Percentiles rank a stretch among this genome's conserved stretches.
phyloP scores from a whole-genome alignment of 2,329 filamentous ascomycete species.

The Aspergillus piperis region DNA sequence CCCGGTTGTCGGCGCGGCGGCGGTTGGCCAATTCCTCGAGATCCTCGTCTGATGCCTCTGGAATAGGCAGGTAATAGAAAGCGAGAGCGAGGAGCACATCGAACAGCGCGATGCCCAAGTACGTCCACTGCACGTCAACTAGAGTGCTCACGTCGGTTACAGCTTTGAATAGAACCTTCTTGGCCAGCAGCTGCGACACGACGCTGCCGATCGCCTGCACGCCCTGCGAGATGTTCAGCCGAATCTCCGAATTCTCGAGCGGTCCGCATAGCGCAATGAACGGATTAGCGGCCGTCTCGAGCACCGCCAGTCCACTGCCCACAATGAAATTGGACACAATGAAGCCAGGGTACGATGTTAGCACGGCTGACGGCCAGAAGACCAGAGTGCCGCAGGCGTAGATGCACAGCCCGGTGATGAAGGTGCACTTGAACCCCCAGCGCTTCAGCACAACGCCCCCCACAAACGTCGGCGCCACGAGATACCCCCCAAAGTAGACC shows the following conservation, averaged over 20 bases:
- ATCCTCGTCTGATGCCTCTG: slow-evolving; percentile 63
- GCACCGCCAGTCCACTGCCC: slow-evolving; percentile 59
- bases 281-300: slow-evolving; percentile 63
- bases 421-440: slow-evolving; percentile 65
- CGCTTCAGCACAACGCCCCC: slow-evolving; percentile 57
- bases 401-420: slow-evolving; percentile 61
- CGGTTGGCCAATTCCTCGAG: slow-evolving; percentile 58
- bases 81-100: slow-evolving; percentile 59
- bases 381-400: slow-evolving; percentile 63
- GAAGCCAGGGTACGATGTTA: slow-evolving; percentile 62
- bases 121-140: slow-evolving; percentile 65
- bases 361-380: slow-evolving; percentile 66
- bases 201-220: slow-evolving; percentile 64
- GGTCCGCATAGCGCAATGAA: slow-evolving; percentile 65
- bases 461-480: slow-evolving; percentile 57
- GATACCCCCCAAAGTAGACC: slow-evolving; percentile 62
- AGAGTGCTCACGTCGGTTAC: slow-evolving; percentile 52
- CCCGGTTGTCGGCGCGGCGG: slow-evolving; percentile 51
- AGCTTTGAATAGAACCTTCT: slow-evolving; percentile 59
- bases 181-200: slow-evolving; percentile 60
- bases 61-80: slow-evolving; percentile 63
- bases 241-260: slow-evolving; percentile 60
- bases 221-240: slow-evolving; percentile 62
- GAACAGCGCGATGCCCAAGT: slow-evolving; percentile 64
- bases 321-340: slow-evolving; percentile 65